Evolutionary conservation across 2,329 filamentous ascomycete genomes (phyloP).

Genomic region (Colletotrichum graminicola): DNA sequence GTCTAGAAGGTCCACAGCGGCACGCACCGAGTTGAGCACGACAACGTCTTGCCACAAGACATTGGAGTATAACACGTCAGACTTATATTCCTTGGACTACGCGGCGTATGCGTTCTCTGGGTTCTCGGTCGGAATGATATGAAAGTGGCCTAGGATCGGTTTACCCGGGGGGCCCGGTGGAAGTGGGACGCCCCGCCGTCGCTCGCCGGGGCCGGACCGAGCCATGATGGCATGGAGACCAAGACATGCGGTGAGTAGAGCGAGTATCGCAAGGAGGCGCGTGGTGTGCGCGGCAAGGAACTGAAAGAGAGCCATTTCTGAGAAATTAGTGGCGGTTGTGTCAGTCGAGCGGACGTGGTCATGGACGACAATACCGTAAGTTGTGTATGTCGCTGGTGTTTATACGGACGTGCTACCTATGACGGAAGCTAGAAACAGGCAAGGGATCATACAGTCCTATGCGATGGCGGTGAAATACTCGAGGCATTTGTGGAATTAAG

Average conservation of each 20-base stretch:
- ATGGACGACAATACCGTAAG: neutral
- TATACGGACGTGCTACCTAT: neutral
- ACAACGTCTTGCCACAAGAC: conserved; percentile 52
- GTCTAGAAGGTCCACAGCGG: conserved; percentile 59
- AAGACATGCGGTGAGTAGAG: conserved; percentile 14
- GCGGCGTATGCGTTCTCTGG: conserved; percentile 50
- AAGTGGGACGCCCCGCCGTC: conserved; percentile 42
- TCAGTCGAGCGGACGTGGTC: neutral
- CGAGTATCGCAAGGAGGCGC: conserved; percentile 20
- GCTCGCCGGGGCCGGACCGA: conserved; percentile 1
- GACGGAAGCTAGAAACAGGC: neutral
- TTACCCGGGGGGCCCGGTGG: conserved; percentile 52
- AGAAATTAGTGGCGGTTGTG: no score
- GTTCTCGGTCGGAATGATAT: conserved; percentile 55
- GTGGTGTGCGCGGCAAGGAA: neutral
- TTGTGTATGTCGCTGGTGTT: neutral
- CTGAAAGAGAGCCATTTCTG: neutral
- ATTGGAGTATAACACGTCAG: conserved; percentile 49
- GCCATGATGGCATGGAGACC: neutral
- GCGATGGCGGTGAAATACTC: neutral
- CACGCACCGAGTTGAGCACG: conserved; percentile 57
- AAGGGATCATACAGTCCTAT: no score
- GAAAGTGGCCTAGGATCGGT: conserved; percentile 58
- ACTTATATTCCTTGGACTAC: conserved; percentile 63
- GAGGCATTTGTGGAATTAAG: neutral